phyloP scores from a whole-genome alignment of 2,329 filamentous ascomycete genomes.

The Trichoderma pleuroti region DNA sequence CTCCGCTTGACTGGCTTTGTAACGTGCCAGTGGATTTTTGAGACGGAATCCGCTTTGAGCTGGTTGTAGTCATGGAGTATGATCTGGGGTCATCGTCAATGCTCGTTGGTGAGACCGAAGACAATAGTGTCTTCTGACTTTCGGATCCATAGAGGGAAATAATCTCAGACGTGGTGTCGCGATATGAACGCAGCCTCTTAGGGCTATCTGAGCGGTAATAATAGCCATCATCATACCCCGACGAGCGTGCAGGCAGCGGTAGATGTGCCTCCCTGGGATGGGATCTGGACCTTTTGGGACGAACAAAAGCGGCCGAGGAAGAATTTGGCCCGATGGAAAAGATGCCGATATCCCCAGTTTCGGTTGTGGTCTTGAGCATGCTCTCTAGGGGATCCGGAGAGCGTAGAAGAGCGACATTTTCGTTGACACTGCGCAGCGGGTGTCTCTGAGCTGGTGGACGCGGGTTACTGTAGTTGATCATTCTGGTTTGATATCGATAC shows the following conservation, averaged over 20 bases:
- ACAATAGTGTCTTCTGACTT: constrained; percentile 44
- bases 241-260: constrained; percentile 28
- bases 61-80: constrained; percentile 53
- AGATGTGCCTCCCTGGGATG: constrained; percentile 31
- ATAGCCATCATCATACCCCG: constrained; percentile 31
- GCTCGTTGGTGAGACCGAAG: constrained; percentile 40
- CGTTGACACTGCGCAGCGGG: constrained; percentile 43
- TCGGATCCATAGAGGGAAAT: constrained; percentile 54
- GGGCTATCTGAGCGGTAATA: constrained; percentile 39
- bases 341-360: constrained; percentile 61
- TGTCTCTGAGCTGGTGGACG: constrained; percentile 32
- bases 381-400: constrained; percentile 56
- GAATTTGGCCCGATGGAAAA: constrained; percentile 48
- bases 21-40: constrained; percentile 47
- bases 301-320: constrained; percentile 31
- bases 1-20: constrained; percentile 44
- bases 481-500: constrained; percentile 29
- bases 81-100: constrained; percentile 48
- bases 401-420: constrained; percentile 41
- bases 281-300: constrained; percentile 29
- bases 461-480: constrained; percentile 20
- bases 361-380: constrained; percentile 64
- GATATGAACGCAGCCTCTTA: constrained; percentile 45
- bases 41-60: constrained; percentile 44
- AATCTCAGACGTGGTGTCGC: constrained; percentile 53